Conservation (phyloP, 139 green algal genomes). For the Desmodesmus armatus region DNA sequence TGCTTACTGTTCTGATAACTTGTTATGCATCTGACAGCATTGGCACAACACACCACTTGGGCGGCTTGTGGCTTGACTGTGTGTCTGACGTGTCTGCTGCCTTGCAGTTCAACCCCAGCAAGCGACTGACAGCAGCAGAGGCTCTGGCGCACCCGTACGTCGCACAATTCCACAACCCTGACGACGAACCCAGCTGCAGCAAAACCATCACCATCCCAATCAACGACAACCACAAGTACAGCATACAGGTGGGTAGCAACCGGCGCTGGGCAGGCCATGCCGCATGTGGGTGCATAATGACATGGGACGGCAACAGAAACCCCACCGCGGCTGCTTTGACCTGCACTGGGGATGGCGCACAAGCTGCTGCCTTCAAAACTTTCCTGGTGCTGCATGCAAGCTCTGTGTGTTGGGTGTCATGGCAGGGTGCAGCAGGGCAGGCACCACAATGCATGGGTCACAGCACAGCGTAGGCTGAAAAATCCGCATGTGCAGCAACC, state of each 20-base stretch:
- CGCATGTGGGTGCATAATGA: too few relatives aligned
- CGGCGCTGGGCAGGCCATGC: too few relatives aligned
- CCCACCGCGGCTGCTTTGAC: too few relatives aligned
- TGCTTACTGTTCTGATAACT: too few relatives aligned
- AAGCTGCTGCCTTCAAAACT: background rate
- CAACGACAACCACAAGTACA: conserved; percentile 96
- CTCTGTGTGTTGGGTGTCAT: too few relatives aligned
- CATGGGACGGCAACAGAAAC: too few relatives aligned
- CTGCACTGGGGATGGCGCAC: too few relatives aligned
- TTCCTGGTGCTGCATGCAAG: background rate
- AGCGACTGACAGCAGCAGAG: conserved; percentile 89
- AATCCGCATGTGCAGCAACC: too few relatives aligned
- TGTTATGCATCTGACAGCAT: too few relatives aligned
- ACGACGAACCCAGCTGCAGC: conserved; percentile 83
- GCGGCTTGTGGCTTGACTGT: background rate
- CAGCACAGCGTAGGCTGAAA: too few relatives aligned
- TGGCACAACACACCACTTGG: too few relatives aligned
- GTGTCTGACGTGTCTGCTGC: background rate
- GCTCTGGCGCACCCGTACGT: conserved; percentile 96
- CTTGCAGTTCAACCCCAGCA: conserved; percentile 63
- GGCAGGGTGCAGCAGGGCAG: too few relatives aligned
- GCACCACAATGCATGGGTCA: background rate
- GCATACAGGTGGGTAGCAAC: conserved; percentile 50
- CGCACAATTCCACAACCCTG: conserved; percentile 92
- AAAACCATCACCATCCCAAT: conserved; percentile 91